These are phyloP conservation scores for Jacaranda copaia DNA, from an alignment of 257 asterid species.

Conservation along the genomic window DNA sequence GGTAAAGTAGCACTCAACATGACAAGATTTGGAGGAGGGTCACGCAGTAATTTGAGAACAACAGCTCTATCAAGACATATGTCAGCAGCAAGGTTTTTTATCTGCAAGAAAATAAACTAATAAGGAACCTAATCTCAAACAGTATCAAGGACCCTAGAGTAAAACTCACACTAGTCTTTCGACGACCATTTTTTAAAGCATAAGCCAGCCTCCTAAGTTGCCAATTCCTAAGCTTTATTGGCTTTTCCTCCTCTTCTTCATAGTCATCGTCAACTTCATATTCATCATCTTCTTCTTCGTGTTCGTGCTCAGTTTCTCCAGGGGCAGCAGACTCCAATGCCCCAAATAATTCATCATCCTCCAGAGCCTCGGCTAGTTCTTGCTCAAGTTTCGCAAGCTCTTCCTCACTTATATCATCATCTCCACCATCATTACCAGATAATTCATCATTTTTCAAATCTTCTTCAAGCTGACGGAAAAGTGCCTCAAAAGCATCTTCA, in stretches of 20 bases:
- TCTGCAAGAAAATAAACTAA: slow-evolving; percentile 58
- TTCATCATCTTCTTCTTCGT: slow-evolving; percentile 50
- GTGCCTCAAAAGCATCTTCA: slow-evolving; percentile 96
- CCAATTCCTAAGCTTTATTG: slow-evolving; percentile 75
- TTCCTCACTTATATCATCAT: slow-evolving; percentile 78
- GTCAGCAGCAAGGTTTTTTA: slow-evolving; percentile 87
- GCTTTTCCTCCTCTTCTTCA: slow-evolving; percentile 61
- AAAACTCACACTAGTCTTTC: slow-evolving; percentile 85
- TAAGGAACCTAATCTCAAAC: not conserved
- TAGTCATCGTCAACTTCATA: slow-evolving; percentile 45
- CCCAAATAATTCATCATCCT: slow-evolving; percentile 75
- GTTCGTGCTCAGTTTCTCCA: slow-evolving; percentile 41
- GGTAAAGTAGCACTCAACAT: slow-evolving; percentile 88
- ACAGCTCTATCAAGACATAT: slow-evolving; percentile 85
- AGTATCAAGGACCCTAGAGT: not conserved
- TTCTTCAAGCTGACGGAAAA: slow-evolving; percentile 83
- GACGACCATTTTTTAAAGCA: slow-evolving; percentile 87
- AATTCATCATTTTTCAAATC: slow-evolving; percentile 81
- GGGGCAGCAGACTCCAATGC: slow-evolving; percentile 50
- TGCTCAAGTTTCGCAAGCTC: slow-evolving; percentile 79
- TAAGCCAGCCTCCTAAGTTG: slow-evolving; percentile 84
- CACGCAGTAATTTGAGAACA: slow-evolving; percentile 81
- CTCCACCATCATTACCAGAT: slow-evolving; percentile 52
- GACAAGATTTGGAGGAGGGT: slow-evolving; percentile 86
- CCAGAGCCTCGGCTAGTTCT: slow-evolving; percentile 86